Percentiles rank a stretch among this genome's conserved stretches.
These are phyloP conservation scores for Cyclotella distinguenda DNA, from an alignment of 108 stramenopile genomes.

Conservation along the genomic window DNA sequence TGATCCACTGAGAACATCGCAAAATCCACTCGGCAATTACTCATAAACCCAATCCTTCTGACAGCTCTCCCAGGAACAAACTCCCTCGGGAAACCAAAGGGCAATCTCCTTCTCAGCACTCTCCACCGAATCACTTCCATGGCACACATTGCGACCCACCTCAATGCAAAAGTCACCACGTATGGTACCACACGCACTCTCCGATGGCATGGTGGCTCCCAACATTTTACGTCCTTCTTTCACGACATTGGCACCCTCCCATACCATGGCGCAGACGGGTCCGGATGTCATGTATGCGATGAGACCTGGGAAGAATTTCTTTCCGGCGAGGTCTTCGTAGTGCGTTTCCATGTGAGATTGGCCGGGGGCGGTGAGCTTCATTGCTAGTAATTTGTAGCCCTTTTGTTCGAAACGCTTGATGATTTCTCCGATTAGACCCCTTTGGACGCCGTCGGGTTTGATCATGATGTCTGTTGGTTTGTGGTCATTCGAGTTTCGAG, in stretches of 20 bases:
- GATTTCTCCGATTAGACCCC: slow-evolving; percentile 96
- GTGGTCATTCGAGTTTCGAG: background rate
- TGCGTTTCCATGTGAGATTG: slow-evolving; percentile 92
- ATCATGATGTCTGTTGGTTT: slow-evolving; percentile 61
- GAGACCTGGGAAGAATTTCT: slow-evolving; percentile 97
- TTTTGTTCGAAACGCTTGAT: slow-evolving; percentile 95
- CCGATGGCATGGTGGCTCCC: slow-evolving; percentile 96
- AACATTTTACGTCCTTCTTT: slow-evolving; percentile 93
- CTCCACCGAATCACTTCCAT: slow-evolving; percentile 94
- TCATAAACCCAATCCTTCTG: slow-evolving; percentile 82
- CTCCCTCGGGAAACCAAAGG: slow-evolving; percentile 95
- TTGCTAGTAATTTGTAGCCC: slow-evolving; percentile 96
- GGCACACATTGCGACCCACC: slow-evolving; percentile 88
- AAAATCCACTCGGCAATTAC: slow-evolving; percentile 23
- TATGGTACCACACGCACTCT: slow-evolving; percentile 95
- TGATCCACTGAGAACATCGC: background rate
- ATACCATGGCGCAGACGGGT: slow-evolving; percentile 93
- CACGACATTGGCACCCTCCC: slow-evolving; percentile 84
- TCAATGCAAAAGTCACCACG: slow-evolving; percentile 97
- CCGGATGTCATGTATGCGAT: slow-evolving; percentile 96
- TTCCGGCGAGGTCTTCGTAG: slow-evolving; percentile 91
- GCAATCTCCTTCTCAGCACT: slow-evolving; percentile 94
- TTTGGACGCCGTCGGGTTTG: slow-evolving; percentile 99
- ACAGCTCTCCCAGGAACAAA: slow-evolving; percentile 67
- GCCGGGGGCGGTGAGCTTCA: slow-evolving; percentile 89